Evolutionary conservation across 2,329 filamentous ascomycete species (phyloP), one percentile per base, ranked within the genome.

Genomic region (Rutstroemia sp.): DNA sequence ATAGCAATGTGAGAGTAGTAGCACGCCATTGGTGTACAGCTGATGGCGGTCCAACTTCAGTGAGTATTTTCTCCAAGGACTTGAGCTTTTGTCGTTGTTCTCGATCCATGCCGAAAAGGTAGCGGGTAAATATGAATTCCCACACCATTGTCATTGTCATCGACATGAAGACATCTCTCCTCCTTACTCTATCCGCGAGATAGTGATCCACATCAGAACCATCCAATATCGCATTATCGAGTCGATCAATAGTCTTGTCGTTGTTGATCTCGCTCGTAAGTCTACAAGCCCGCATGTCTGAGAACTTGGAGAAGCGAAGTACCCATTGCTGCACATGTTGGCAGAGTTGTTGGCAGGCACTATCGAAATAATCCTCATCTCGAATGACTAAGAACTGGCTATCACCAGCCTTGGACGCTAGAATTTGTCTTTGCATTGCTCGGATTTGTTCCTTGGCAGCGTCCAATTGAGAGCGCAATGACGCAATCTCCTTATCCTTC

Each of bases 111-210:
- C 94, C 94, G 71, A 99, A 99, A 25, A 99, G 84, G 71, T 99
- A 99, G 62, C 94, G 85, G 8, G 92, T 96, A 70, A 99, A 99
- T 70, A 99, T 86, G 69, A 95, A 96, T 72, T 99, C 94, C 92
- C 92, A 99, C 52, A 99, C 86, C 91, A 99, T 96, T 60, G 88
- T 94, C 92, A 97, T 97, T 56, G 92, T 90, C 72, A 99, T 91
- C 39, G 91, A 94, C 90, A 97, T 96, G 79, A 99, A 96, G 58
- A 97, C 86, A 71, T 97, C 92, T 59, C 92, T 85, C 59, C 94
- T 86, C 67, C 82, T 86, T 54, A 96, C 87, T 41, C 95, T 88
- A 71, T 99, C 92, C 63, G 82, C 81, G 49, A 99, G 85, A 68
- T 95, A 94, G 57, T 79, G 77, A 72, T 97, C 91, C 61, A 96